These are phyloP conservation scores for Tylopilus rubrobrunneus DNA, from an alignment of 768 basidiomycete genomes.

Conservation along the genomic window DNA sequence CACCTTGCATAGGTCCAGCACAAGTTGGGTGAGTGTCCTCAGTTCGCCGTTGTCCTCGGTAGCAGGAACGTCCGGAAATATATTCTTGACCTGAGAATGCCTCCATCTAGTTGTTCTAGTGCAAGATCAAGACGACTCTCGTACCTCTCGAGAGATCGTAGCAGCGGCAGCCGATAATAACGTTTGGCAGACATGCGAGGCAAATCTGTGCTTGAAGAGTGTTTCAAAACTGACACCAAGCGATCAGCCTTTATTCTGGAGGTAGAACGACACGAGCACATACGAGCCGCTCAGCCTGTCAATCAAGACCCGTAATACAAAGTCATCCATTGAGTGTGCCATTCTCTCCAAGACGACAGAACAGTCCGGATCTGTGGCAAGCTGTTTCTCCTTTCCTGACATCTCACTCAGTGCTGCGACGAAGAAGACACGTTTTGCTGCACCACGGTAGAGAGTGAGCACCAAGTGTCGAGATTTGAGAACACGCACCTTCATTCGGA, in stretches of 20 bases:
- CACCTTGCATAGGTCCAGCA: slow-evolving; percentile 65
- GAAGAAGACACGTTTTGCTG: slow-evolving; percentile 76
- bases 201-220: slow-evolving; percentile 79
- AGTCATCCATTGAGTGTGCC: slow-evolving; percentile 92
- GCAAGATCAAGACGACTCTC: slow-evolving; percentile 3
- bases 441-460: not conserved
- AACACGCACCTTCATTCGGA: slow-evolving; percentile 61
- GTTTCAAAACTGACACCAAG: slow-evolving; percentile 48
- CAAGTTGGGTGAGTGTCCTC: slow-evolving; percentile 57
- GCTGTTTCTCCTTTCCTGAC: slow-evolving; percentile 80
- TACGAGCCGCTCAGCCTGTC: slow-evolving; percentile 87
- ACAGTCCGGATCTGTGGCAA: slow-evolving; percentile 93
- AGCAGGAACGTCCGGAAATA: slow-evolving; percentile 47
- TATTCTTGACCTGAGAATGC: slow-evolving; percentile 45
- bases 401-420: slow-evolving; percentile 82
- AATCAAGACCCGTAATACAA: slow-evolving; percentile 85
- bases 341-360: slow-evolving; percentile 88
- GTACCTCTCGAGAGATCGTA: slow-evolving; percentile 68
- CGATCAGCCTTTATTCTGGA: slow-evolving; percentile 2
- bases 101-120: not conserved
- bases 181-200: slow-evolving; percentile 94
- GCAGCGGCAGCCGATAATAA: slow-evolving; percentile 63
- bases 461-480: not conserved
- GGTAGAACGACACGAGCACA: slow-evolving; percentile 34
- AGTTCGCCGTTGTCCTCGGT: slow-evolving; percentile 60